Evolutionary conservation across 2,329 filamentous ascomycete species (phyloP), one percentile per base, ranked within the genome.

Genomic region (Neofusicoccum sp.): DNA sequence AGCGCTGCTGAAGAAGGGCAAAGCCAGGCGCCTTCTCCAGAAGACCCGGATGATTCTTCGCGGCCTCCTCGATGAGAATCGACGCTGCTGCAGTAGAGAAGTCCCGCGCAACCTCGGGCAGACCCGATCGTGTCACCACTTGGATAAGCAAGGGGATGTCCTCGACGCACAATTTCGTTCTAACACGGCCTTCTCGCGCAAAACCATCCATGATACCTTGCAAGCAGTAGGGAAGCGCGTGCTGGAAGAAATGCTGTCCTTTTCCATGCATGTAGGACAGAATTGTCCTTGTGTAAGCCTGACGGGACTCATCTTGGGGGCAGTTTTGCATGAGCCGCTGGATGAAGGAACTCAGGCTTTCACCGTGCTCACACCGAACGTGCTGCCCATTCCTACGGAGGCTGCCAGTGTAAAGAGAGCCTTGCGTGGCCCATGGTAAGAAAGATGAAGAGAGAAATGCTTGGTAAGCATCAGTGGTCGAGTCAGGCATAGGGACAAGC

Each of bases 381-480:
- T 28, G 48, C 0, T 66, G 61, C 24, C 73, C 70, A 12, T 67
- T 68, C 1, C 70, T 69, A 8, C 66, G 66, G 8, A 80, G 63
- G 3, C 70, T 73, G 0, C 73, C 69, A 1, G 76, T 79, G 66
- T 79, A 81, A 0, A 79, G 67, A 11, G 67, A 70, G 3, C 80
- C 80, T 63, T 76, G 73, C 4, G 75, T 78, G 1, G 73, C 78
- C 79, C 80, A 82, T 2, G 78, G 78, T 3, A 82, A 69, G 51
- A 81, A 76, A 0, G 73, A 72, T 12, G 71, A 59, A 4, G 72
- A 62, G 3, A 82, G 67, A 61, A 81, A 77, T 3, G 72, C 63
- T 2, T 81, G 67, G 61, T 81, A 78, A 2, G 64, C 53, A n/a
- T 68, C 61, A 49, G 75, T 73, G 8, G 67, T 66, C 4, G 43